Evolutionary conservation across 2,329 filamentous ascomycete species (phyloP).

Genomic region (Colletotrichum musicola): DNA sequence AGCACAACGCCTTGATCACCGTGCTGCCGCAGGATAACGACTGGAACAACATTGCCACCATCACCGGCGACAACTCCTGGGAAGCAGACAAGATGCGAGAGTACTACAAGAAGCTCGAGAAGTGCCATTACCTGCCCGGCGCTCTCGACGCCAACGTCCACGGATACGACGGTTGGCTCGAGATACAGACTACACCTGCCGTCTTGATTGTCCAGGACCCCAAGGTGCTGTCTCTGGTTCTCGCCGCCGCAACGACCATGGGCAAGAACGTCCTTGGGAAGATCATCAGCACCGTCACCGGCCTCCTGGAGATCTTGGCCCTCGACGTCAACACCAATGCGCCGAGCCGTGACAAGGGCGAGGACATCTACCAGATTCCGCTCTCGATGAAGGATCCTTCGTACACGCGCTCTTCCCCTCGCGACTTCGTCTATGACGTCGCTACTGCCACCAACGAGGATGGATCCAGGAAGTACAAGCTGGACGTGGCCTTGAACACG

Average conservation of each 20-base stretch:
- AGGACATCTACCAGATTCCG: constrained; percentile 53
- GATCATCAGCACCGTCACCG: constrained; percentile 13
- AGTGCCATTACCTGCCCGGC: constrained; percentile 62
- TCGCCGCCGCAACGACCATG: constrained; percentile 25
- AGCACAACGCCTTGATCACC: constrained; percentile 71
- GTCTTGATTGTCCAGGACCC: constrained; percentile 19
- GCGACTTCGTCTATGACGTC: constrained; percentile 60
- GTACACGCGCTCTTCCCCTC: constrained; percentile 56
- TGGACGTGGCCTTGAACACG: constrained; percentile 48
- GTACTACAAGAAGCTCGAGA: constrained; percentile 69
- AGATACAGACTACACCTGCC: constrained; percentile 9
- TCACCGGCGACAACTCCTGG: constrained; percentile 73
- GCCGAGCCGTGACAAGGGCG: constrained; percentile 8
- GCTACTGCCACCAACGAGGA: constrained; percentile 48
- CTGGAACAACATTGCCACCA: constrained; percentile 66
- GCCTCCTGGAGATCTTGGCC: constrained; percentile 14
- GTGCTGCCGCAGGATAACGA: constrained; percentile 70
- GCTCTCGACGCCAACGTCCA: constrained; percentile 57
- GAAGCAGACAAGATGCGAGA: constrained; percentile 67
- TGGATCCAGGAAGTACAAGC: constrained; percentile 55
- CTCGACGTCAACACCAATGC: constrained; percentile 12
- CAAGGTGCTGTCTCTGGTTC: constrained; percentile 26
- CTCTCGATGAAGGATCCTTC: constrained; percentile 56
- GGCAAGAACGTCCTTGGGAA: constrained; percentile 16
- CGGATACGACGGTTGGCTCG: constrained; percentile 67